phyloP scores from a whole-genome alignment of 306 rosid genomes.

The Abrus precatorius region DNA sequence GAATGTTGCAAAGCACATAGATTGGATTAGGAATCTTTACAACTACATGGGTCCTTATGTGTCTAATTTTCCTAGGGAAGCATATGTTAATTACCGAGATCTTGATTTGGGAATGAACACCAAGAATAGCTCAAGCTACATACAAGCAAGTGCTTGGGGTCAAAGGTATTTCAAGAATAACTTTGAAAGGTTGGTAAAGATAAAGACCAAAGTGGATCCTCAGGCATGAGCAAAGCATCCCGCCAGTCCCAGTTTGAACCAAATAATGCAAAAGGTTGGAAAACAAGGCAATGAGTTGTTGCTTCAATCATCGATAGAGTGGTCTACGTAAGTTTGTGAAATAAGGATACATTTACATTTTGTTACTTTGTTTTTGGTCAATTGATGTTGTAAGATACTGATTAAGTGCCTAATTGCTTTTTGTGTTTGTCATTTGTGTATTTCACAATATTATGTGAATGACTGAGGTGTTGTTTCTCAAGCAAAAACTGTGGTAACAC shows the following conservation, averaged over 20 bases:
- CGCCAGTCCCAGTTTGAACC: constrained; percentile 42
- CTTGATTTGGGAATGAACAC: constrained; percentile 60
- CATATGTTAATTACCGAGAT: constrained; percentile 64
- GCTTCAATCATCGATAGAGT: not conserved
- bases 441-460: constrained; percentile 14
- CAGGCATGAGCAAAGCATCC: constrained; percentile 66
- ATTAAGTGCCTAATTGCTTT: constrained; percentile 35
- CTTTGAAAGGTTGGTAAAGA: constrained; percentile 56
- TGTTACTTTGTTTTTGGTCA: constrained; percentile 28
- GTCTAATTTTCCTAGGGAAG: constrained; percentile 53
- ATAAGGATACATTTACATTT: constrained; percentile 32
- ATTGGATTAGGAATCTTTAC: constrained; percentile 61
- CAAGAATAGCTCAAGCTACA: constrained; percentile 50
- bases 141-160: constrained; percentile 57
- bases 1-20: constrained; percentile 47
- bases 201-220: constrained; percentile 61
- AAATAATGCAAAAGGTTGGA: not conserved
- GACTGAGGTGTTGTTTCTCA: constrained; percentile 35
- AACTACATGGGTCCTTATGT: constrained; percentile 58
- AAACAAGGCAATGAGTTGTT: constrained; percentile 38
- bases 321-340: constrained; percentile 32
- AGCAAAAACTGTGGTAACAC: constrained; percentile 22
- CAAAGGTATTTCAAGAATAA: constrained; percentile 54
- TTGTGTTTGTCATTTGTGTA: constrained; percentile 23
- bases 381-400: constrained; percentile 42